These are phyloP conservation scores for Zygosaccharomyces lentus DNA, from an alignment of 805 yeast species.

Conservation along the genomic window DNA sequence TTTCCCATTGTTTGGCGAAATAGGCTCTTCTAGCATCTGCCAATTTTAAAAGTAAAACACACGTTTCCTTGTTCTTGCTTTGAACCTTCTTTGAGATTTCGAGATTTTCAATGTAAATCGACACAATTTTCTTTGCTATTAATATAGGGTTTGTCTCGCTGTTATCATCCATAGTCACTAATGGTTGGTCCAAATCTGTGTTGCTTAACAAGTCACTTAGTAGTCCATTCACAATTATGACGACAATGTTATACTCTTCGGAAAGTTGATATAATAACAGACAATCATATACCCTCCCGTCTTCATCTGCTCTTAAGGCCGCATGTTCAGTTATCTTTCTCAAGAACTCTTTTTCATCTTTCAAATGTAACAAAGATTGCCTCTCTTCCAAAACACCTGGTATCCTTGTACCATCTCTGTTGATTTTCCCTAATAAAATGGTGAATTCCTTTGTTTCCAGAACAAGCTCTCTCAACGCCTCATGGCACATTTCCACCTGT, in stretches of 20 bases:
- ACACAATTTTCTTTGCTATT: conserved; percentile 36
- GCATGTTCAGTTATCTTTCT: conserved; percentile 75
- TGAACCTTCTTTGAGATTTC: conserved; percentile 55
- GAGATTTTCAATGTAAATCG: conserved; percentile 48
- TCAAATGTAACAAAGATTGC: conserved; percentile 56
- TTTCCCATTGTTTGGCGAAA: conserved; percentile 54
- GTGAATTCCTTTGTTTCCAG: conserved; percentile 82
- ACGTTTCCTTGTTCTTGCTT: conserved; percentile 56
- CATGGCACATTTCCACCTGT: conserved; percentile 60
- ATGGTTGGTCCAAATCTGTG: conserved; percentile 61
- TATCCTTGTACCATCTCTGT: conserved; percentile 66
- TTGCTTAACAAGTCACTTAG: conserved; percentile 73
- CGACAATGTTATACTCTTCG: conserved; percentile 80
- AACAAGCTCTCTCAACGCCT: conserved; percentile 76
- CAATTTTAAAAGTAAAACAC: conserved; percentile 58
- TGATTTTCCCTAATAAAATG: conserved; percentile 76
- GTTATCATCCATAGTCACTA: conserved; percentile 38
- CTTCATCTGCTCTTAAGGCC: conserved; percentile 84
- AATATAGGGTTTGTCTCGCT: conserved; percentile 42
- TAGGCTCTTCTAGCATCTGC: conserved; percentile 62
- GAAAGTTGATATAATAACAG: conserved; percentile 80
- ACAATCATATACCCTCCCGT: conserved; percentile 83
- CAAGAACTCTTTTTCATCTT: conserved; percentile 56
- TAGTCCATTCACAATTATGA: conserved; percentile 65
- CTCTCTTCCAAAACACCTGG: conserved; percentile 85